These are phyloP conservation scores for Moricandia arvensis DNA, from an alignment of 345 rosid species.

Conservation along the genomic window DNA sequence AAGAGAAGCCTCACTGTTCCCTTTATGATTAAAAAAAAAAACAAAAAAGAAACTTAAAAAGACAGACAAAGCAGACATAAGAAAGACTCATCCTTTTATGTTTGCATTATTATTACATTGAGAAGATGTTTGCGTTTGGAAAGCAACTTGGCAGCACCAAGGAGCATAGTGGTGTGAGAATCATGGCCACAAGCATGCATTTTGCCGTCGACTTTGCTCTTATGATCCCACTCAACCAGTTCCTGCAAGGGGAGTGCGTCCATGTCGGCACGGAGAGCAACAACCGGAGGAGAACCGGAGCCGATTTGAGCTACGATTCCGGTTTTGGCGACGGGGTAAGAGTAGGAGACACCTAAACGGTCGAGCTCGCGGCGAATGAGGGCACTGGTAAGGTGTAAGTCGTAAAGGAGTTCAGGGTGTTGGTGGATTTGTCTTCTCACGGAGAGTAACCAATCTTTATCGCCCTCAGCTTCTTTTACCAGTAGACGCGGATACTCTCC, in stretches of 20 bases:
- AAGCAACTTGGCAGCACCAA: no score
- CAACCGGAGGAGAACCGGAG: conserved; percentile 62
- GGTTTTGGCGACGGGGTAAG: conserved; percentile 67
- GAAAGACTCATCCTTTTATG: conserved; percentile 18
- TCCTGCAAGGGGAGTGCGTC: conserved; percentile 84
- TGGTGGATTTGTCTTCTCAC: conserved; percentile 76
- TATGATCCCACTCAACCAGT: conserved; percentile 82
- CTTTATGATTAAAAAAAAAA: no score
- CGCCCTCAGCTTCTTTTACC: conserved; percentile 44
- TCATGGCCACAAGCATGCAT: conserved; percentile 96
- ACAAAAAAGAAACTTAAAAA: no score
- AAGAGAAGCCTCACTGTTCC: conserved; percentile 78
- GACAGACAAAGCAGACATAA: no score
- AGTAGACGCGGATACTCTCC: conserved; percentile 39
- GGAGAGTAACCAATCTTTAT: conserved; percentile 60
- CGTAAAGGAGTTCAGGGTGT: conserved; percentile 74
- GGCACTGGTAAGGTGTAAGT: conserved; percentile 72
- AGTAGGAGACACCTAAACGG: conserved; percentile 50
- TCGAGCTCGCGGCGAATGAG: conserved; percentile 66
- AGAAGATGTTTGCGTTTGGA: conserved; percentile 58
- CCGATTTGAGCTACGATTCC: conserved; percentile 75
- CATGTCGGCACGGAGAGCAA: conserved; percentile 92
- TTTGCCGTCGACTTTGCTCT: conserved; percentile 69
- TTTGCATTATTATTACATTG: no score
- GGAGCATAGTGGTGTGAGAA: conserved; percentile 80